A percentile compares a stretch with the other conserved stretches of the same genome.
phyloP scores from a whole-genome alignment of 2,329 filamentous ascomycete genomes.

The Trichoderma sp. region DNA sequence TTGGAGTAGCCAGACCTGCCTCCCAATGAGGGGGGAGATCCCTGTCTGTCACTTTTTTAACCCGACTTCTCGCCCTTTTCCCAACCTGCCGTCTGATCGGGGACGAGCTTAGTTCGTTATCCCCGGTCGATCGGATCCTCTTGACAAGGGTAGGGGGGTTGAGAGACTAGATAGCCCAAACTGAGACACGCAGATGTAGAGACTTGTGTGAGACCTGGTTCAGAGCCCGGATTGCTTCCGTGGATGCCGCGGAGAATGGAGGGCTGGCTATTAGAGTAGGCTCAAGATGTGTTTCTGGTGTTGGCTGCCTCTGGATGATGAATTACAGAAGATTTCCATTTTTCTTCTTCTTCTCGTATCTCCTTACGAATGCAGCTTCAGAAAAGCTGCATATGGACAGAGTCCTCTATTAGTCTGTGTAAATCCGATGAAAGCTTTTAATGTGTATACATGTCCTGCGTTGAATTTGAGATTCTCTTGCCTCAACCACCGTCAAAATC shows the following conservation, averaged over 20 bases:
- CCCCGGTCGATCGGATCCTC: slow-evolving; percentile 9
- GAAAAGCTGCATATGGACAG: not conserved
- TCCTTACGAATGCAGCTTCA: not conserved
- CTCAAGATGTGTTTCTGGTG: not conserved
- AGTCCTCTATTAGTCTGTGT: not conserved
- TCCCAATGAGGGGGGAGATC: not conserved
- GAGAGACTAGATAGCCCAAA: not conserved
- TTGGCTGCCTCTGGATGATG: not conserved
- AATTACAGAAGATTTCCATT: not conserved
- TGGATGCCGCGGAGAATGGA: not conserved
- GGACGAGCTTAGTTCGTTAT: not conserved
- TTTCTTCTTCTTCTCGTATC: not conserved
- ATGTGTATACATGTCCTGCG: not conserved
- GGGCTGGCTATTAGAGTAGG: not conserved
- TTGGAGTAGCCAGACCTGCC: not conserved
- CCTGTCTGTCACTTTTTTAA: not conserved
- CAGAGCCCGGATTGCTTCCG: not conserved
- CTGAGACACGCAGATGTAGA: not conserved
- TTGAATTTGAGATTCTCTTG: not conserved
- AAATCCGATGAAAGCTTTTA: not conserved
- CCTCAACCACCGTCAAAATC: not conserved
- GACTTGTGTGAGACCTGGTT: not conserved
- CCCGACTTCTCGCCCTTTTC: not conserved
- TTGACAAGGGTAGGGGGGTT: not conserved
- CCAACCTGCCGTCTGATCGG: not conserved